phyloP scores from a whole-genome alignment of 2,329 filamentous ascomycete species.

The Clarireedia homoeocarpa region DNA sequence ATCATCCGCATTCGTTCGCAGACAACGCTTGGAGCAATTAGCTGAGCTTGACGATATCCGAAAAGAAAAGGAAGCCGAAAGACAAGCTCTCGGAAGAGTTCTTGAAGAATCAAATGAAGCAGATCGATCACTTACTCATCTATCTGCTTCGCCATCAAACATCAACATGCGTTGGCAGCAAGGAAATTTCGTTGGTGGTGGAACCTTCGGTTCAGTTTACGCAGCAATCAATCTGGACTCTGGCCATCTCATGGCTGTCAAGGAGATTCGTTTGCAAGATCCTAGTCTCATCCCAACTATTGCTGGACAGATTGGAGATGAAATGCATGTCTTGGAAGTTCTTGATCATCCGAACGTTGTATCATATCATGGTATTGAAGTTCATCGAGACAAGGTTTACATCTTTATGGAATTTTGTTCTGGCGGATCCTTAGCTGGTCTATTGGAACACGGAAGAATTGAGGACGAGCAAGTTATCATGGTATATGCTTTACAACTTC shows the following conservation, averaged over 20 bases:
- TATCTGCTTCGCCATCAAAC: constrained; percentile 91
- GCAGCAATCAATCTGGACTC: constrained; percentile 95
- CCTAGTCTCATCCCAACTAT: constrained; percentile 93
- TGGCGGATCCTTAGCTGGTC: constrained; percentile 79
- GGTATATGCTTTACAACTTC: constrained; percentile 88
- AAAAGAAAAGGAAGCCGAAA: constrained; percentile 72
- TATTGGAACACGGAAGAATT: constrained; percentile 92
- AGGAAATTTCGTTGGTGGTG: constrained; percentile 94
- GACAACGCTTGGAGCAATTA: constrained; percentile 67
- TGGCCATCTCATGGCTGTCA: constrained; percentile 94
- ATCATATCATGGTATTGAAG: constrained; percentile 95
- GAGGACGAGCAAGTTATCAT: constrained; percentile 97
- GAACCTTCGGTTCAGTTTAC: constrained; percentile 96
- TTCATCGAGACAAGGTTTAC: constrained; percentile 98
- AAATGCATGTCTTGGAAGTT: constrained; percentile 93
- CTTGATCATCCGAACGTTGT: constrained; percentile 97
- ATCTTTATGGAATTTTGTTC: constrained; percentile 99
- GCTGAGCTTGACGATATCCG: constrained; percentile 69
- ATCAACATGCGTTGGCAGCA: constrained; percentile 97
- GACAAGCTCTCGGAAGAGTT: constrained; percentile 81
- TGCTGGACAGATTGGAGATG: constrained; percentile 87
- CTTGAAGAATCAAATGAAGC: constrained; percentile 93
- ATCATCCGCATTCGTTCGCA: constrained; percentile 64
- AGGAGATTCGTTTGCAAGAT: constrained; percentile 95
- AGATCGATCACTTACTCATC: constrained; percentile 85